Base-by-base conservation (phyloP, 352 stramenopile species). In the Globisporangium cederbergense region DNA sequence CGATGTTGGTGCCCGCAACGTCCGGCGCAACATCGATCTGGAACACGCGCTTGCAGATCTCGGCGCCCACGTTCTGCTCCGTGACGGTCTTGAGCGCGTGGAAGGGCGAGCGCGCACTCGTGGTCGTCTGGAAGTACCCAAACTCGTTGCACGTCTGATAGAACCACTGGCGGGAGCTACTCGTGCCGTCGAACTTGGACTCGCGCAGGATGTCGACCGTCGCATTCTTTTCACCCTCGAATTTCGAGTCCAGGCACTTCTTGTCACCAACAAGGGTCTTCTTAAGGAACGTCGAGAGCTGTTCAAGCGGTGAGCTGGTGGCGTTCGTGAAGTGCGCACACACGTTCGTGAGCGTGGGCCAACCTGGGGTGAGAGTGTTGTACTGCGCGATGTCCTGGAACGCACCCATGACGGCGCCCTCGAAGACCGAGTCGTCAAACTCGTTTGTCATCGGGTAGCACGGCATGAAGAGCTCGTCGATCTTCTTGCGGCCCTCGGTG, bases 91-190 rank as follows among this genome's bases (percentile, higher is more conserved):
- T 83, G 25, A 97, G 68, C 59, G 76, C 71, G 42, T 86, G 72
- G 66, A 92, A 93, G 9, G 83, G 87, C 52, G 86, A 88, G 25
- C 63, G 68, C 3, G 58, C 42, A 52, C 77, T 90, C 18, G 73
- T 83, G 11, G 84, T 82, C 22, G 83, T 92, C 64, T 95, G 86
- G 64, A 92, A 95, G 70, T 93, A 97, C 5, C 88, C 88, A 53
- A 97, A 95, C 61, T 97, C 87, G 65, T 94, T 96, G 73, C 89
- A 97, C 20, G 87, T 95, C 67, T 95, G 86, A 64, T 91, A 97
- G 9, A 89, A 79, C 89, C 89, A 97, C 68, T 93, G 85, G 13
- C 85, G 81, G 36, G 79, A 77, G 60, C 77, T 88, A 56, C 72
- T 88, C 56, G 83, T 71, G 32, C 85, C 85, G 58, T 93, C 83